phyloP scores from a whole-genome alignment of 169 alveolate genomes.

The Sarcocystis neurona region DNA sequence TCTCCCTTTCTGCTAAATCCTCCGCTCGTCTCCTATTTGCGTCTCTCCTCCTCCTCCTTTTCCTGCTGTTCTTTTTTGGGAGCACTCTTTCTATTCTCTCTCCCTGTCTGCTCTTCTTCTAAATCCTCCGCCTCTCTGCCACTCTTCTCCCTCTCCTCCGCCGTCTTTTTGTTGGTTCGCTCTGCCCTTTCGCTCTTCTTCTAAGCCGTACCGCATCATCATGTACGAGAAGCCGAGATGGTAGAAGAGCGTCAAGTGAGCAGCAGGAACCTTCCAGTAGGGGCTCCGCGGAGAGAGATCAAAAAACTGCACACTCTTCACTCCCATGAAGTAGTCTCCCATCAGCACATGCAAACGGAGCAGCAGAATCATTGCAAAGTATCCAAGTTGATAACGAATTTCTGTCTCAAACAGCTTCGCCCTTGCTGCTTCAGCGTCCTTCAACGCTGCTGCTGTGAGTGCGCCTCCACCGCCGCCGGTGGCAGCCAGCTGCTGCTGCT shows the following conservation, averaged over 20 bases:
- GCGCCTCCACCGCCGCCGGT: too few relatives aligned
- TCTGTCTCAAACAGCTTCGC: slow-evolving; percentile 14
- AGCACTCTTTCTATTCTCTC: too few relatives aligned
- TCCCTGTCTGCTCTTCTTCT: not conserved
- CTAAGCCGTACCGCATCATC: slow-evolving; percentile 70
- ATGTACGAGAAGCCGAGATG: slow-evolving; percentile 80
- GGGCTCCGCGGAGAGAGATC: slow-evolving; percentile 73
- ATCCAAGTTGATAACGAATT: slow-evolving; percentile 72
- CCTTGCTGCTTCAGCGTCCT: slow-evolving; percentile 4
- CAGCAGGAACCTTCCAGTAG: slow-evolving; percentile 83
- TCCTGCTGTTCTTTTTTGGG: too few relatives aligned
- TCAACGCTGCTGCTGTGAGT: too few relatives aligned
- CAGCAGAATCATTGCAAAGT: slow-evolving; percentile 75
- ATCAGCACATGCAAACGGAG: slow-evolving; percentile 56
- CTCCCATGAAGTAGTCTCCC: slow-evolving; percentile 81
- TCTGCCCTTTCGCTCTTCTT: not conserved
- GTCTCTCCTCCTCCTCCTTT: too few relatives aligned
- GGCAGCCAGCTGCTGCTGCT: not conserved
- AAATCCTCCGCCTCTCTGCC: not conserved
- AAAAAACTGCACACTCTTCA: slow-evolving; percentile 71
- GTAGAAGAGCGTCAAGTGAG: slow-evolving; percentile 78
- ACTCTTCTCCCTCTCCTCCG: not conserved
- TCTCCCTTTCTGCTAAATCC: too few relatives aligned
- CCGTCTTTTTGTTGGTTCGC: not conserved
- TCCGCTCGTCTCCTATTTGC: too few relatives aligned